These are phyloP conservation scores for Paratinospora sagittata DNA, from an alignment of 164 flowering plant genomes.

Conservation along the genomic window DNA sequence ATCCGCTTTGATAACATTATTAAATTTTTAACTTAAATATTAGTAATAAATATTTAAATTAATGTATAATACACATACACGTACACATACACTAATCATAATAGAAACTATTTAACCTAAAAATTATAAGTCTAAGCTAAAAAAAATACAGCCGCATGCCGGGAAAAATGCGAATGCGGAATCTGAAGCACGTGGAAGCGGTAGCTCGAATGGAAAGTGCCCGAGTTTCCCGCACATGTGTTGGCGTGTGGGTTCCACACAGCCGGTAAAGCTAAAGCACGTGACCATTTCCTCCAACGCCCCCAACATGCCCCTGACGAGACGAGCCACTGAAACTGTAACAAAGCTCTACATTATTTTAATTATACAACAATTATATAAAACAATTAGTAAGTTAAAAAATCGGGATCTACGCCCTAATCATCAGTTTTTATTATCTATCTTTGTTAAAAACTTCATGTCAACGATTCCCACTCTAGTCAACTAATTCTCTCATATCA, in stretches of 20 bases:
- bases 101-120: too few relatives aligned
- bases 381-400: background rate
- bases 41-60: too few relatives aligned
- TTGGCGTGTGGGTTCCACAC: slow-evolving; percentile 1
- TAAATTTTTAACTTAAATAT: too few relatives aligned
- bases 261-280: background rate
- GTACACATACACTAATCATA: too few relatives aligned
- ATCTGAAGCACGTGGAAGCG: slow-evolving; percentile 7
- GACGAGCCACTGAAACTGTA: too few relatives aligned
- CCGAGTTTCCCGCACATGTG: slow-evolving; percentile 9
- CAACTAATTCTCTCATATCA: background rate
- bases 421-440: slow-evolving; percentile 2
- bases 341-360: too few relatives aligned
- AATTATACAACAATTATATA: background rate
- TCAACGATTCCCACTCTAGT: background rate
- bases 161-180: slow-evolving; percentile 2
- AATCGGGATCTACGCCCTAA: slow-evolving; percentile 10
- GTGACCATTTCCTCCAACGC: background rate
- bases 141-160: too few relatives aligned
- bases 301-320: slow-evolving; percentile 5
- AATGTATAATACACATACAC: too few relatives aligned
- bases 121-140: too few relatives aligned
- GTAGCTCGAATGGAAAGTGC: background rate
- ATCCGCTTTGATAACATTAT: too few relatives aligned
- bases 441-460: background rate